Evolutionary conservation across 257 asterid genomes (phyloP), one percentile per base, ranked within the genome.

Genomic region (Solanum dulcamara): DNA sequence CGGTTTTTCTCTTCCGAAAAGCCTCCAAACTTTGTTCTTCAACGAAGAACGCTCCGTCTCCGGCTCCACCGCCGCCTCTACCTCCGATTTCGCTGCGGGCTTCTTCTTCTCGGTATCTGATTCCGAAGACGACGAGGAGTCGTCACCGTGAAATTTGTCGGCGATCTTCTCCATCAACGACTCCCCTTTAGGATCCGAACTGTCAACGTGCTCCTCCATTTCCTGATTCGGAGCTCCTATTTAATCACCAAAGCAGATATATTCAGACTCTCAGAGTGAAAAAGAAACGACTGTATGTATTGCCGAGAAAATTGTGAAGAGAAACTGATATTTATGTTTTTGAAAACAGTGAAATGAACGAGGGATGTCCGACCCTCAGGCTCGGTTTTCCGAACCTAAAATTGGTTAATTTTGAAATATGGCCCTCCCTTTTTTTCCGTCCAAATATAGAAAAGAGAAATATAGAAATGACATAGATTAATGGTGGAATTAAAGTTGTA

Each of bases 191-290:
- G 92, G 94, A 83, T 91, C 98, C 67, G 93, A 88, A 44, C 91
- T 87, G 83, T 94, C 98, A 83, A 84, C 95, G 59, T 91, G 98
- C 70, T 94, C 99, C 55, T 97, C 91, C 99, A 96, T 96, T 53
- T 88, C 50, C 48, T 40, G 83, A 46, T 81, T 86, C 50, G 46
- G 86, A 84, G 50, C 66, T 44, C 70, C 85, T 38, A 83, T 30
- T 20, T 68, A 30, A 67, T 46, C 40, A 30, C 17, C 15, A 6
- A 20, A 55, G 35, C 84, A 84, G 86, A 64, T 85, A 59, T 59
- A 26, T 83, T 17, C 26, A 2, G 2, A 55, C 74, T 57, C 0
- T 7, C 15, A 37, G 22, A 38, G 57, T 55, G 40, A 20, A 46
- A 18, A 44, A 28, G 81, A 10, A n/a, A 26, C 7, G 30, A 48